phyloP scores from a whole-genome alignment of 1,284 basidiomycete species.

The Cryptococcus hybrid region DNA sequence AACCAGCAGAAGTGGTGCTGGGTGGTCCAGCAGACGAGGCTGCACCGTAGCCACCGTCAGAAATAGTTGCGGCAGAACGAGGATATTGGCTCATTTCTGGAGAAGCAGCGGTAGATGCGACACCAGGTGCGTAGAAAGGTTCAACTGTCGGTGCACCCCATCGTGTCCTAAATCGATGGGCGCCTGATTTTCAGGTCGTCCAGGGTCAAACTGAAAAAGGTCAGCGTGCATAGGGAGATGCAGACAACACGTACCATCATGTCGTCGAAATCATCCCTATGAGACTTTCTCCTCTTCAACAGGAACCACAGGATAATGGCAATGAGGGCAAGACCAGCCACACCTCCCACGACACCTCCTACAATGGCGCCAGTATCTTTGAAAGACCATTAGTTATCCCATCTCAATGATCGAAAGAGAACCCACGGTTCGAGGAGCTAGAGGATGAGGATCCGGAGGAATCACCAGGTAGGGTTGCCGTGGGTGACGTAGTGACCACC shows the following conservation, averaged over 20 bases:
- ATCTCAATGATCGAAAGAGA: background rate
- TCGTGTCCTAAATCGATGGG: constrained; percentile 43
- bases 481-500: constrained; percentile 7
- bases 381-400: background rate
- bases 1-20: constrained; percentile 40
- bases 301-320: constrained; percentile 39
- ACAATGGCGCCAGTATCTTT: constrained; percentile 46
- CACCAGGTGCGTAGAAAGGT: constrained; percentile 42
- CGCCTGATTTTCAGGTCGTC: constrained; percentile 18
- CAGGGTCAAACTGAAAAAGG: constrained; percentile 41
- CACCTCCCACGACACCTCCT: constrained; percentile 49
- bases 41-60: constrained; percentile 28
- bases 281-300: constrained; percentile 35
- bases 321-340: constrained; percentile 39
- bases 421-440: background rate
- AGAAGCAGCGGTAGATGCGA: constrained; percentile 31
- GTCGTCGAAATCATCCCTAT: constrained; percentile 49
- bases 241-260: constrained; percentile 40
- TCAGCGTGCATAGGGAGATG: background rate
- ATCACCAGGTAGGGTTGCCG: constrained; percentile 8
- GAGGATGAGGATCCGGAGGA: background rate
- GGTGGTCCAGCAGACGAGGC: constrained; percentile 34
- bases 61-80: constrained; percentile 30
- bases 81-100: constrained; percentile 47
- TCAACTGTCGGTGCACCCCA: constrained; percentile 32